These are phyloP conservation scores for Marasmius tenuissimus DNA, from an alignment of 1,284 basidiomycete genomes.

Conservation along the genomic window DNA sequence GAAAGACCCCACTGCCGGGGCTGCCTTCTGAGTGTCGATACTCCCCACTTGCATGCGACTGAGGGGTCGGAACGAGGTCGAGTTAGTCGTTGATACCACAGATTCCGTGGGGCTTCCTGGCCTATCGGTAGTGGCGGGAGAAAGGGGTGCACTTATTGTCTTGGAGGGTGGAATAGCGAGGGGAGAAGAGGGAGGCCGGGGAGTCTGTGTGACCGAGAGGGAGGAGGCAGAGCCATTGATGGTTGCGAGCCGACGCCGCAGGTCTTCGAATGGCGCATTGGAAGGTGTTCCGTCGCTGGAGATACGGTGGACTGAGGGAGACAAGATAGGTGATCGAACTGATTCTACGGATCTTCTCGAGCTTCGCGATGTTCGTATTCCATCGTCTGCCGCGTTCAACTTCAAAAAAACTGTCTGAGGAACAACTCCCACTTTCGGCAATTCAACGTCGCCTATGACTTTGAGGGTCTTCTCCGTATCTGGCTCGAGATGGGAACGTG, in stretches of 20 bases:
- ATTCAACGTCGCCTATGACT: conserved; percentile 64
- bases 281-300: conserved; percentile 41
- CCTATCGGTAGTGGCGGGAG: conserved; percentile 43
- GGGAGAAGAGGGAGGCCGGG: conserved; percentile 19
- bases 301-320: conserved; percentile 43
- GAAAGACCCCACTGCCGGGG: conserved; percentile 81
- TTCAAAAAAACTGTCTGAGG: conserved; percentile 95
- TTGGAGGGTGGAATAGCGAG: neutral
- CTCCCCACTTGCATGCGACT: conserved; percentile 67
- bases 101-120: conserved; percentile 75
- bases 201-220: conserved; percentile 42
- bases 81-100: conserved; percentile 66
- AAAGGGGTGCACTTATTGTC: conserved; percentile 1
- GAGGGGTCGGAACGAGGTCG: conserved; percentile 54
- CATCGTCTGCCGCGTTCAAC: conserved; percentile 42
- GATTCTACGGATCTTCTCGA: conserved; percentile 36
- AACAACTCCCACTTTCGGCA: conserved; percentile 87
- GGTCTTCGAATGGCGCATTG: conserved; percentile 68
- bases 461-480: conserved; percentile 68
- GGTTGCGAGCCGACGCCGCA: conserved; percentile 66
- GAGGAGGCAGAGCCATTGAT: conserved; percentile 72
- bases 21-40: conserved; percentile 76
- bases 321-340: conserved; percentile 38
- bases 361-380: conserved; percentile 34
- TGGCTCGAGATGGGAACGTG: conserved; percentile 57